phyloP scores from a whole-genome alignment of 495 filamentous ascomycete species.

The Podospora pseudocomata region DNA sequence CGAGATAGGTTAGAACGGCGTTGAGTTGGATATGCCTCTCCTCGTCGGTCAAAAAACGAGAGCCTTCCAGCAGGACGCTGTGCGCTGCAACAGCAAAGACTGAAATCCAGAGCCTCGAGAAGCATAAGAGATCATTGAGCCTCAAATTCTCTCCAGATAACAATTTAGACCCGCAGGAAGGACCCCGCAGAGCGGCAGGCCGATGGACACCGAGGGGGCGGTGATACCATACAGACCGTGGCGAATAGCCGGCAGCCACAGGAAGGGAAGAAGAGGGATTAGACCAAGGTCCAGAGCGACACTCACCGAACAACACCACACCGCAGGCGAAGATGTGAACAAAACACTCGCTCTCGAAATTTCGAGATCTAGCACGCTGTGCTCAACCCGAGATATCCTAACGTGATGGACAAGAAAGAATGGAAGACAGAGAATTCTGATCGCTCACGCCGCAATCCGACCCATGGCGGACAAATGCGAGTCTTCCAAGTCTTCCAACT shows the following conservation, averaged over 20 bases:
- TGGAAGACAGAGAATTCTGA: not conserved
- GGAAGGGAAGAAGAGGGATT: not conserved
- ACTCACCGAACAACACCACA: constrained; percentile 5
- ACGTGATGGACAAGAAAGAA: not conserved
- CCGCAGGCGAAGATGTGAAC: not conserved
- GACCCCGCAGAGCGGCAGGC: constrained; percentile 7
- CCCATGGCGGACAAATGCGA: constrained; percentile 3
- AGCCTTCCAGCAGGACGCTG: not conserved
- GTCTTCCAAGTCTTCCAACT: not conserved
- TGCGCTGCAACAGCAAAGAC: not conserved
- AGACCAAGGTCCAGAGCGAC: not conserved
- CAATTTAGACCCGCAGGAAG: not conserved
- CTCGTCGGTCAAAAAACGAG: not conserved
- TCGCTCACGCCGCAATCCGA: not conserved
- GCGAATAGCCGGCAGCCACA: not conserved
- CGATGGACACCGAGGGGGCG: not conserved
- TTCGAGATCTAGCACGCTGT: not conserved
- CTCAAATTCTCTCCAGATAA: not conserved
- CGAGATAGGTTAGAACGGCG: not conserved
- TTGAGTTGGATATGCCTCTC: not conserved
- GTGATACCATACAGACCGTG: not conserved
- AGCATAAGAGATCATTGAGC: not conserved
- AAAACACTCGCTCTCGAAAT: not conserved
- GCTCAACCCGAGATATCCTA: not conserved
- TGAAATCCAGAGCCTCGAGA: not conserved